These are phyloP conservation scores for Fusarium sp. DNA, from an alignment of 2,329 filamentous ascomycete species.

Conservation along the genomic window DNA sequence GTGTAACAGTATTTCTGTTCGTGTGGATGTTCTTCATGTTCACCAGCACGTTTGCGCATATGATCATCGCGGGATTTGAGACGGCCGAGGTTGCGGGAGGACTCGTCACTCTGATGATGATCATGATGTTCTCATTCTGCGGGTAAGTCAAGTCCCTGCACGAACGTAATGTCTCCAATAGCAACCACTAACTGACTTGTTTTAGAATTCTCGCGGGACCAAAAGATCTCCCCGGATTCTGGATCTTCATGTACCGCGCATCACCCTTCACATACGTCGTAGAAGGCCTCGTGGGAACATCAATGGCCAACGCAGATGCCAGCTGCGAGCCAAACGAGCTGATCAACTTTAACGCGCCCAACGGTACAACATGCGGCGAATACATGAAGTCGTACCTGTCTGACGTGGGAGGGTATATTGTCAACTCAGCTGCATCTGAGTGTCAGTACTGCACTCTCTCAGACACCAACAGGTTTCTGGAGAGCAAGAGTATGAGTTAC, in stretches of 20 bases:
- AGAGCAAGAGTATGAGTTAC: conserved; percentile 60
- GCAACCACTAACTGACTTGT: conserved; percentile 1
- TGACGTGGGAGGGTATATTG: conserved; percentile 61
- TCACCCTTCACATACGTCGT: conserved; percentile 83
- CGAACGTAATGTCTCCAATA: accelerated
- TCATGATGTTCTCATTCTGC: conserved; percentile 72
- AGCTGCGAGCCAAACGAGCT: conserved; percentile 75
- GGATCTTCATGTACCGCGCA: conserved; percentile 82
- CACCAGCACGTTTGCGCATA: conserved; percentile 73
- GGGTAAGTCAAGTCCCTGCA: conserved; percentile 70
- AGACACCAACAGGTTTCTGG: conserved; percentile 57
- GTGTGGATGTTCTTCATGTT: conserved; percentile 75
- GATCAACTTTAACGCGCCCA: conserved; percentile 70
- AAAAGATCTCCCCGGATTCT: conserved; percentile 75
- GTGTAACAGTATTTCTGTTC: conserved; percentile 73
- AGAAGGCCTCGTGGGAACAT: conserved; percentile 73
- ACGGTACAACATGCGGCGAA: conserved; percentile 65
- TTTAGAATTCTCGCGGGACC: conserved; percentile 72
- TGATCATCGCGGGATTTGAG: conserved; percentile 74
- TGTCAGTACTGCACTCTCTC: conserved; percentile 62
- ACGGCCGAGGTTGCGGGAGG: conserved; percentile 74
- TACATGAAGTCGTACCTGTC: conserved; percentile 67
- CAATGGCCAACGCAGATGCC: conserved; percentile 71
- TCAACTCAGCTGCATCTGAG: conserved; percentile 35
- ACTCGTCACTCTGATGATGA: conserved; percentile 73